Evolutionary conservation across 2,329 filamentous ascomycete species (phyloP), one percentile per base, ranked within the genome.

Genomic region (Anisogramma anomala): DNA sequence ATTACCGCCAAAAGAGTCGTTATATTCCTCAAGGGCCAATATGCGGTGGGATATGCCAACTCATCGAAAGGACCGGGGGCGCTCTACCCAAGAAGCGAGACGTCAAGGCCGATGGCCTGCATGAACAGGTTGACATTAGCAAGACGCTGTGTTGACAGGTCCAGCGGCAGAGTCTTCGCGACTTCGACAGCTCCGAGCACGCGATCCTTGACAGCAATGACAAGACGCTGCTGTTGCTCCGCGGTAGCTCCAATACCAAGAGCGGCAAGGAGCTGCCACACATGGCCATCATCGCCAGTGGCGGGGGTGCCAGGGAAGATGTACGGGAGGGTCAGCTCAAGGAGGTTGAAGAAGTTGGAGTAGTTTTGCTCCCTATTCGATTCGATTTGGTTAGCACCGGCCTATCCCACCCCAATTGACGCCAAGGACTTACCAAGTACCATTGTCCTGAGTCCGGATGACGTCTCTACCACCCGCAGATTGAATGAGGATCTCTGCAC

Each of bases 111-210:
- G 62, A 98, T 95, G 42, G 89, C 91, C 55, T 87, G 82, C 88
- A 98, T 95, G 62, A 98, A 98, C 42, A 98, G 67, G 59, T 98
- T 98, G 51, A 98, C 91, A 56, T 94, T 94, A 44, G 82, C 81
- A 43, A 94, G 69, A 45, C 89, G 80, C 57, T 85, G 79, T 46
- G 78, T 78, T 10, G 84, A 80, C 78, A 96, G 85, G 43, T 91
- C 83, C 13, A 80, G 72, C 14, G 91, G 89, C 25, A 98, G 69
- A 1, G 85, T 89, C 71, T 94, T 95, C 54, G 85, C 82, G 39
- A 94, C 77, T 22, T 74, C 69, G 9, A 98, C 86, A 0, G 91
- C 96, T 58, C 94, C 88, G 76, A 96, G 93, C 45, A 98, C 91
- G 40, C 89, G 82, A 55, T 98, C 91, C 74, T 96, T 98, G 52